phyloP scores from a whole-genome alignment of 495 filamentous ascomycete genomes.

The Lasiosphaeriaceae sp. region DNA sequence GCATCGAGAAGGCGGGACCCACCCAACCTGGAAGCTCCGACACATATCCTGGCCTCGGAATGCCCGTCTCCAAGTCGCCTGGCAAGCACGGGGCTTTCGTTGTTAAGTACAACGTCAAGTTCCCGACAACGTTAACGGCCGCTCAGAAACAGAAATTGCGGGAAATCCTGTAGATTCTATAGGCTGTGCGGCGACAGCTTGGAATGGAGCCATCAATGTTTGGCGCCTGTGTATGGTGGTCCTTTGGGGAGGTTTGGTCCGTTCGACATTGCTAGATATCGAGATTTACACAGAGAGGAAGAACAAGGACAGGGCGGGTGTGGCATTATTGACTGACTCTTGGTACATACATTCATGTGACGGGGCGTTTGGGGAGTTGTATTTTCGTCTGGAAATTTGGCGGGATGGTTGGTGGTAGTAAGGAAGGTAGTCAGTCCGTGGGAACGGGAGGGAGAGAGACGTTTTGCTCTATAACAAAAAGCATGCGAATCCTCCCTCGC shows the following conservation, averaged over 20 bases:
- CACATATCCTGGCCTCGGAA: slow-evolving; percentile 77
- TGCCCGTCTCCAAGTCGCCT: slow-evolving; percentile 88
- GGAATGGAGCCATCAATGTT: background rate
- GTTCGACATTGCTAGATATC: background rate
- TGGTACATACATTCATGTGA: background rate
- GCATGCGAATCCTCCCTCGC: background rate
- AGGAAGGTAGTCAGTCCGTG: background rate
- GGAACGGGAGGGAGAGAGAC: background rate
- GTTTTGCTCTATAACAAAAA: background rate
- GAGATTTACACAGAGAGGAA: background rate
- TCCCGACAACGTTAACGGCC: slow-evolving; percentile 70
- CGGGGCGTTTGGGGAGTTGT: background rate
- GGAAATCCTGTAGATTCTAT: slow-evolving; percentile 58
- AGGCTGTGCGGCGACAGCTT: background rate
- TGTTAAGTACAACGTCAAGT: slow-evolving; percentile 86
- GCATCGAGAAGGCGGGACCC: slow-evolving; percentile 71
- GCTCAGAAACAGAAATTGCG: slow-evolving; percentile 74
- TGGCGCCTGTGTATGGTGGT: background rate
- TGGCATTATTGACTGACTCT: background rate
- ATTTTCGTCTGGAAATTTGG: background rate
- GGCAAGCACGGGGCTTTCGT: slow-evolving; percentile 80
- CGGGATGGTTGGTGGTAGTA: background rate
- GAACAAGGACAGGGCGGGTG: background rate
- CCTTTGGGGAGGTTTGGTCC: background rate
- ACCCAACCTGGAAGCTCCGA: slow-evolving; percentile 79